Percentiles rank a stretch among this genome's conserved stretches.
These are phyloP conservation scores for Vanderwaltozyma polyspora DNA, from an alignment of 805 yeast species.

Conservation along the genomic window DNA sequence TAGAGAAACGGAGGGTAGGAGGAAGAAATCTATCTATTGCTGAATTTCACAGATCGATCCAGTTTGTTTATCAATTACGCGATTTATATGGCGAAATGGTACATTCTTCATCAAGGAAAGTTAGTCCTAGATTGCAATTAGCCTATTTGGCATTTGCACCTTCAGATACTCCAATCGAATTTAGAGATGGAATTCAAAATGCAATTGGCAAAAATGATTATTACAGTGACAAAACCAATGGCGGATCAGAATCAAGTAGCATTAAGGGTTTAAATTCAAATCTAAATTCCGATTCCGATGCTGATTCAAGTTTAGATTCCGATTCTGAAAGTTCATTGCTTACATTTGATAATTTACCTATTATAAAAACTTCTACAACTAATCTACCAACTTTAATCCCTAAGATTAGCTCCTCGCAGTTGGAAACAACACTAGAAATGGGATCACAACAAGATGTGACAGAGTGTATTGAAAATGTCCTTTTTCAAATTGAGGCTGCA, in stretches of 20 bases:
- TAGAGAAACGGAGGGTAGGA: conserved; percentile 55
- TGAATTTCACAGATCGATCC: conserved; percentile 72
- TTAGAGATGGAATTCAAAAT: conserved; percentile 27
- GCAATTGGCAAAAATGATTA: no score
- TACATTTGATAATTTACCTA: not conserved
- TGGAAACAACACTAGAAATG: conserved; percentile 61
- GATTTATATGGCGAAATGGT: conserved; percentile 62
- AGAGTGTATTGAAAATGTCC: conserved; percentile 89
- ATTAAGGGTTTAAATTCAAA: no score
- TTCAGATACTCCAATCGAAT: conserved; percentile 51
- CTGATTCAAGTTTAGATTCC: not conserved
- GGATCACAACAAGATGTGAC: conserved; percentile 97
- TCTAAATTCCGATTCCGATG: not conserved
- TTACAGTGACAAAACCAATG: not conserved
- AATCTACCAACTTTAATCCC: conserved; percentile 19
- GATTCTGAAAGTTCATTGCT: not conserved
- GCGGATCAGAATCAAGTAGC: not conserved
- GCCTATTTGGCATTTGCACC: conserved; percentile 83
- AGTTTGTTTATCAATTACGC: conserved; percentile 64
- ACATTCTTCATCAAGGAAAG: conserved; percentile 46
- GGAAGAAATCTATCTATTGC: conserved; percentile 69
- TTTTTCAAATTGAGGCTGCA: conserved; percentile 84
- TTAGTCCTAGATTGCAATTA: conserved; percentile 70
- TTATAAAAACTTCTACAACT: not conserved
- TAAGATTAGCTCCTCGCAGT: conserved; percentile 40